Base-by-base conservation (phyloP, 768 basidiomycete genomes). In the Paxillus rubicundulus region DNA sequence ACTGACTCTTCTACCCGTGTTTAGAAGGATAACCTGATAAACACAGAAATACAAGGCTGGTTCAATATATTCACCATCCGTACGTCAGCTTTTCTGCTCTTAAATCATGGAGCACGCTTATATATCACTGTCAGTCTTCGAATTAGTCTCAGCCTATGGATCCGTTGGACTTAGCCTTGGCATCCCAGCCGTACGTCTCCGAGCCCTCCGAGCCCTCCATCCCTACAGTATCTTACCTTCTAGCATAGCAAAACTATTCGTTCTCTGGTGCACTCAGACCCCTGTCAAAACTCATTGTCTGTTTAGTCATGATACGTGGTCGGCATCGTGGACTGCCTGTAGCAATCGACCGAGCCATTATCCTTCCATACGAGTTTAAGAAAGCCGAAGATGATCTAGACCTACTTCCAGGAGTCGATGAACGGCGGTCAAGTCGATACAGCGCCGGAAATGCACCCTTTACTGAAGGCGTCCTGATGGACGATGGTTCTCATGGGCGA, bases 281-380 rank as follows among this genome's bases (percentile, higher is more conserved):
- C 0, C 70, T 97, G 5, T 94, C 93, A 0, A 98, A 98, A 69
- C 78, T 98, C 33, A 84, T 98, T 51, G 60, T 98, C 24, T 86
- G 84, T 63, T 68, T 81, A 9, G 92, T 98, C 59, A 98, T 98
- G 92, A 79, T 99, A 55, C 88, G 97, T 52, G 93, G 94, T 8
- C 82, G 92, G 12, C 94, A 98, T 68, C 86, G 94, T 43, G 91
- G 92, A 34, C 73, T 93, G 7, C 91, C 91, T 0, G 86, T 89
- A 18, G 92, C 90, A 9, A 92, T 94, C 43, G 91, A 93, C 69
- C 83, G 93, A 47, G 90, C 93, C 0, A 81, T 95, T 47, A 77
- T 95, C 64, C 76, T 94, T 16, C 92, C 91, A 1, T 74, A 73
- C 33, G 90, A 91, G 52, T 81, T 81, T 53, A 61, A 75, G 54